Evolutionary conservation across 441 rosid species (phyloP).

Genomic region (Melastoma candidum): DNA sequence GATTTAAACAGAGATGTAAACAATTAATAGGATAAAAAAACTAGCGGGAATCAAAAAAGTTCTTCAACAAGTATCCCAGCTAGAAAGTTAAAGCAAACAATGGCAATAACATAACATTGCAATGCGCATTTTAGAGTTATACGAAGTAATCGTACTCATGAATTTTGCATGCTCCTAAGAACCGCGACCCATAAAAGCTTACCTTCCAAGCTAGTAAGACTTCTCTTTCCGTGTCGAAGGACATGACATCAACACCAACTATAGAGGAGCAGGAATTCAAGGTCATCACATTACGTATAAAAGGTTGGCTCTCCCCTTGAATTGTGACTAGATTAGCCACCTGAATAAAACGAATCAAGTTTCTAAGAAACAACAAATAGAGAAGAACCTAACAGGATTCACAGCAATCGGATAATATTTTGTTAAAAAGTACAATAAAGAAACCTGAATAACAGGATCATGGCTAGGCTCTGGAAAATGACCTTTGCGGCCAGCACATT

Average conservation of each 20-base stretch:
- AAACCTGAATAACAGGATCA: conserved; percentile 98
- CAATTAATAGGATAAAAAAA: no score
- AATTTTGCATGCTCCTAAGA: no score
- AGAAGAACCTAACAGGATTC: conserved; percentile 10
- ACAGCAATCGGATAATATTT: conserved; percentile 6
- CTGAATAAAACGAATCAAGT: conserved; percentile 31
- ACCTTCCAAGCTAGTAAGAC: conserved; percentile 98
- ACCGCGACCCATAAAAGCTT: conserved; percentile 4
- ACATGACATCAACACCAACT: conserved; percentile 90
- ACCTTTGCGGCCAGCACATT: conserved; percentile 99
- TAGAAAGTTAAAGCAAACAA: no score
- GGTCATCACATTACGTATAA: conserved; percentile 92
- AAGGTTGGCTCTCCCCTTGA: conserved; percentile 90
- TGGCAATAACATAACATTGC: no score
- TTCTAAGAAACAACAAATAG: conserved; percentile 13
- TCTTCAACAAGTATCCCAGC: no score
- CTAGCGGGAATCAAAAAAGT: no score
- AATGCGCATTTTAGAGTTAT: no score
- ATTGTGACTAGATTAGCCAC: conserved; percentile 90
- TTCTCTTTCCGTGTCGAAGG: conserved; percentile 84
- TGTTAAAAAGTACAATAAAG: conserved; percentile 10
- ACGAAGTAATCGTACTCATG: no score
- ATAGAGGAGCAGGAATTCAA: conserved; percentile 85
- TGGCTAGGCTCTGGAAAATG: conserved; percentile 98
- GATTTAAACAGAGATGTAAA: no score